Base-by-base conservation (phyloP, 352 stramenopile genomes). In the Pythium vanterpoolii region DNA sequence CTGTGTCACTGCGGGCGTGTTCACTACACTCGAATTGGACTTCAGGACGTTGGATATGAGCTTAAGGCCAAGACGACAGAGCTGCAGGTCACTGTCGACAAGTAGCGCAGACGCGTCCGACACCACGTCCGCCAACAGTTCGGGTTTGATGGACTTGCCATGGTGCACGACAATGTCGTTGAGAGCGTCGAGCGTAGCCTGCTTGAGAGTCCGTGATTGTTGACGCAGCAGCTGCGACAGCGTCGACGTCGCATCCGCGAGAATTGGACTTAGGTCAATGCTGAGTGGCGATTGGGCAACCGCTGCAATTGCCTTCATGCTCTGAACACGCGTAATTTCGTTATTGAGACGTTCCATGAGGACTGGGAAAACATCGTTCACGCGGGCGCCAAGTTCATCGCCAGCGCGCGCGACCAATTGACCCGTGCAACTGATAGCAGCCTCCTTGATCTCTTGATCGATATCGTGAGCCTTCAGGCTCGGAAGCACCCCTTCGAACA, bases 401-500 rank as follows among this genome's bases (percentile, higher is more conserved):
- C 96, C 85, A 5, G 93, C 62, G 16, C 75, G 71, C 26, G 91
- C 74, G 31, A 98, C 79, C 44, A 98, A 79, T 55, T 97, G 83
- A 2, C 87, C 92, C 10, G 98, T 86, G 58, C 90, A 96, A 53
- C 74, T 86, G 59, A 98, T 97, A 10, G 90, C 90, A 52, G 94
- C 90, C 64, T 99, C 97, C 67, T 99, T 99, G 63, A 99, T 99
- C 77, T 99, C 97, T 74, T 99, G 96, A 62, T 99, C 97, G 50
- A 99, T 97, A 65, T 99, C 97, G 66, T 98, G 81, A 5, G 93
- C 92, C 57, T 96, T 87, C 31, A 99, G 79, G n/a, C 91, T 95
- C 28, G 96, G 93, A 63, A 99, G 71, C 16, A 99, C 89, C 5
- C 95, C 92, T 33, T 93, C 74, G 60, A 96, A 98, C 9, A 99